phyloP scores from a whole-genome alignment of 2,329 filamentous ascomycete species.

The Tolypocladium album region DNA sequence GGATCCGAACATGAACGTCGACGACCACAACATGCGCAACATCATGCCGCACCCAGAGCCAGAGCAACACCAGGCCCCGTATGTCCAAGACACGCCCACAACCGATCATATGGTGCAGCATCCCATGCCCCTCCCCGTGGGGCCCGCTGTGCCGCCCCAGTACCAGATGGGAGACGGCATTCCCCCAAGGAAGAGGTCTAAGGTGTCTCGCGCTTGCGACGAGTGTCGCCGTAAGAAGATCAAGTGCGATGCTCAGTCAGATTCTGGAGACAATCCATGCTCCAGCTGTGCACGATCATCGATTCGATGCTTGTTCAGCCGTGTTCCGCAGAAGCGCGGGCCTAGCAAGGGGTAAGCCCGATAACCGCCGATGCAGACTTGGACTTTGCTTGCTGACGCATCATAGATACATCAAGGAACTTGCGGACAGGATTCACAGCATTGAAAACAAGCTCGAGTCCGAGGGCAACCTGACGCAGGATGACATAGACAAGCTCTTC shows the following conservation, averaged over 20 bases:
- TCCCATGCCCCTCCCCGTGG: slow-evolving; percentile 22
- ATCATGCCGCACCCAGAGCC: slow-evolving; percentile 32
- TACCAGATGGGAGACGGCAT: slow-evolving; percentile 44
- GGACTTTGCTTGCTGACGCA: background rate
- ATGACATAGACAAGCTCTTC: slow-evolving; percentile 34
- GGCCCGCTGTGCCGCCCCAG: slow-evolving; percentile 23
- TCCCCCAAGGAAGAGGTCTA: slow-evolving; percentile 66
- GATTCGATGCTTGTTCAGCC: slow-evolving; percentile 74
- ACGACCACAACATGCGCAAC: slow-evolving; percentile 30
- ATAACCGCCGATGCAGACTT: background rate
- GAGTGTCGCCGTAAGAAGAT: slow-evolving; percentile 86
- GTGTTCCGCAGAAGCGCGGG: slow-evolving; percentile 78
- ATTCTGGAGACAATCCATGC: slow-evolving; percentile 63
- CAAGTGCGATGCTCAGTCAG: slow-evolving; percentile 72
- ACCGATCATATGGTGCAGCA: slow-evolving; percentile 25
- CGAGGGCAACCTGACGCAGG: slow-evolving; percentile 31
- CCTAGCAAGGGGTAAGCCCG: slow-evolving; percentile 69
- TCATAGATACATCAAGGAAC: slow-evolving; percentile 78
- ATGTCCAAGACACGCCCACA: slow-evolving; percentile 25
- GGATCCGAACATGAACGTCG: slow-evolving; percentile 31
- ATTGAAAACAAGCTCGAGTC: slow-evolving; percentile 68
- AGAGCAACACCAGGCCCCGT: slow-evolving; percentile 24
- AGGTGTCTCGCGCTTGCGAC: slow-evolving; percentile 81
- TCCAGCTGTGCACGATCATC: slow-evolving; percentile 70
- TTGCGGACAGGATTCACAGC: slow-evolving; percentile 72